Evolutionary conservation across 371 early-diverging fungal species (phyloP).

Genomic region (Apophysomyces elegans): DNA sequence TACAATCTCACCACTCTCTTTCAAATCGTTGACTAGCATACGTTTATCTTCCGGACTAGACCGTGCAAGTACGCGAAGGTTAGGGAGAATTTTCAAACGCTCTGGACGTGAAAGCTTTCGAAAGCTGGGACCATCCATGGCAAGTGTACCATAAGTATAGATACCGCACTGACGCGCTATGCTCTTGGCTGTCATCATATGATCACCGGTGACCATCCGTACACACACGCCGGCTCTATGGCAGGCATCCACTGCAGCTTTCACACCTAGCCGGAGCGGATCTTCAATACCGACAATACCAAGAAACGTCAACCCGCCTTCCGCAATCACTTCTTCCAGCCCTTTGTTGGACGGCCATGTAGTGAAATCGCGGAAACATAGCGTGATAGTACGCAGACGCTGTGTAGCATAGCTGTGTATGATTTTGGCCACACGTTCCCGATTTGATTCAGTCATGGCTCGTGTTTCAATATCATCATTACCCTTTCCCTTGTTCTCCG

Average conservation of each 20-base stretch:
- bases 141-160: conserved; percentile 57
- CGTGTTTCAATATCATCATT: conserved; percentile 52
- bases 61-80: conserved; percentile 74
- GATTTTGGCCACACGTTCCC: conserved; percentile 50
- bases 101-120: conserved; percentile 58
- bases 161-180: conserved; percentile 78
- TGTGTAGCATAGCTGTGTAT: conserved; percentile 70
- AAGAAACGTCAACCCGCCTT: conserved; percentile 54
- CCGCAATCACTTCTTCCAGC: conserved; percentile 47
- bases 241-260: conserved; percentile 67
- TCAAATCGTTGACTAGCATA: conserved; percentile 67
- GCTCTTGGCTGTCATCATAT: conserved; percentile 72
- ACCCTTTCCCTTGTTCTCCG: conserved; percentile 11
- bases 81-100: conserved; percentile 58
- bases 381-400: conserved; percentile 68
- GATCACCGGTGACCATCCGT: conserved; percentile 89
- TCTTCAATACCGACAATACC: conserved; percentile 79
- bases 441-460: conserved; percentile 48
- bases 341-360: conserved; percentile 51
- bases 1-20: conserved; percentile 69
- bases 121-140: conserved; percentile 75
- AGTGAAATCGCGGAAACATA: conserved; percentile 75
- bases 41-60: conserved; percentile 81
- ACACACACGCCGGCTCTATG: conserved; percentile 80
- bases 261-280: conserved; percentile 72